These are phyloP conservation scores for Podaxis sp. DNA, from an alignment of 768 basidiomycete species.

Conservation along the genomic window DNA sequence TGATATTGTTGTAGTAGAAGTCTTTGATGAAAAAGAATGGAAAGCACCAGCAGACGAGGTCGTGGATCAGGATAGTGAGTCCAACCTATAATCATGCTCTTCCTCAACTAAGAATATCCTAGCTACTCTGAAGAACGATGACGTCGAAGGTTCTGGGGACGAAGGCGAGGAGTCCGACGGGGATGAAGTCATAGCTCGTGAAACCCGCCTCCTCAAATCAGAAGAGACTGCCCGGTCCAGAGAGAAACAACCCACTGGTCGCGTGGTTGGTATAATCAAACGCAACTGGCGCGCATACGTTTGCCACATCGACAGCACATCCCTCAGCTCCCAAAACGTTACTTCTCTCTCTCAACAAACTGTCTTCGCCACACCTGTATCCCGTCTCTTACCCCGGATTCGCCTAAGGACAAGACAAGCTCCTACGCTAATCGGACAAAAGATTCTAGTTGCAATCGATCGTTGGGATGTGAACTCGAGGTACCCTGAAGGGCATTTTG, in stretches of 20 bases:
- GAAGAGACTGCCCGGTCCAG: conserved; percentile 32
- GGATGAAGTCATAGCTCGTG: conserved; percentile 35
- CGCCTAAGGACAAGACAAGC: conserved; percentile 95
- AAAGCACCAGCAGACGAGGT: conserved; percentile 90
- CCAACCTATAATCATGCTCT: not conserved
- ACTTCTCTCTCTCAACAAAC: conserved; percentile 87
- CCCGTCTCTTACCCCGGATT: conserved; percentile 88
- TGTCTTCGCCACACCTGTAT: conserved; percentile 92
- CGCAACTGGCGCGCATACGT: conserved; percentile 97
- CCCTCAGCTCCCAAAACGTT: conserved; percentile 72
- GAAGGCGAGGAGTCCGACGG: conserved; percentile 48
- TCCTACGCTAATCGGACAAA: conserved; percentile 82
- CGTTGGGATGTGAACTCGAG: conserved; percentile 84
- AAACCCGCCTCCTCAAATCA: conserved; percentile 39
- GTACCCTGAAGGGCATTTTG: conserved; percentile 97
- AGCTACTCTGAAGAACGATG: conserved; percentile 86
- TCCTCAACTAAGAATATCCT: conserved; percentile 1
- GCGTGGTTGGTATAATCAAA: conserved; percentile 88
- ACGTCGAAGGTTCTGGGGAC: conserved; percentile 72
- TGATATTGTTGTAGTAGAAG: conserved; percentile 87
- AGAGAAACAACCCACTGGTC: conserved; percentile 88
- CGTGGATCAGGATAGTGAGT: conserved; percentile 85
- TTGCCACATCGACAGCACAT: conserved; percentile 90
- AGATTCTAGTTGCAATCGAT: conserved; percentile 95
- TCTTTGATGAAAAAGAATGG: conserved; percentile 89